phyloP scores from a whole-genome alignment of 2,329 filamentous ascomycete genomes.

The Trichophyton equinum region DNA sequence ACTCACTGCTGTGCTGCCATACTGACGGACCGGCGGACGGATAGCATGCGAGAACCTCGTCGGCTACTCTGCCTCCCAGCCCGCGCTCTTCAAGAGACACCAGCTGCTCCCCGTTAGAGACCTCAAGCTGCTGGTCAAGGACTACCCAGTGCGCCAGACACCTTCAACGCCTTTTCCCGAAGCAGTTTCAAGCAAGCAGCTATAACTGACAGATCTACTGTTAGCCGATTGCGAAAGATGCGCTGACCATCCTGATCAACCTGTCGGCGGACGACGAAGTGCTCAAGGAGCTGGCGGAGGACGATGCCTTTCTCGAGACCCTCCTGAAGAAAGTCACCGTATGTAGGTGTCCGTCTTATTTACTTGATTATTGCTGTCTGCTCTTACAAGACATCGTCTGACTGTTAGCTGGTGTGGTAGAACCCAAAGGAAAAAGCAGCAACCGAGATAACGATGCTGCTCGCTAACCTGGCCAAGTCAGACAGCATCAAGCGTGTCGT shows the following conservation, averaged over 20 bases:
- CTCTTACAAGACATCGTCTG: background rate
- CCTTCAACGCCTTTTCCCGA: background rate
- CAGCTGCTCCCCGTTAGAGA: constrained; percentile 69
- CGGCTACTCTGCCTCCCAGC: constrained; percentile 65
- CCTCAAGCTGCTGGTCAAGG: constrained; percentile 72
- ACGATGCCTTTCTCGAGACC: constrained; percentile 68
- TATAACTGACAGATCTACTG: constrained; percentile 4
- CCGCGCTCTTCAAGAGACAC: constrained; percentile 70
- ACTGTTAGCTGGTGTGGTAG: constrained; percentile 13
- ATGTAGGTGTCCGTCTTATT: constrained; percentile 40
- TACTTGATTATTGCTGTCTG: background rate
- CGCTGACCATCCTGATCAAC: constrained; percentile 63
- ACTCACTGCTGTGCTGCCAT: background rate
- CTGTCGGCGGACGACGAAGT: constrained; percentile 75
- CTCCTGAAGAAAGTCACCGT: constrained; percentile 62
- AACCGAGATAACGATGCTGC: constrained; percentile 76
- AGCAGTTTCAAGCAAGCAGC: background rate
- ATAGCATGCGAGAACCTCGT: constrained; percentile 74
- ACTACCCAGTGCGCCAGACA: constrained; percentile 56
- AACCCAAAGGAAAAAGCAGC: constrained; percentile 59
- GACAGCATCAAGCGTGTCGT: constrained; percentile 59
- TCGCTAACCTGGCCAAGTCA: constrained; percentile 81
- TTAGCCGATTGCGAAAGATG: constrained; percentile 84
- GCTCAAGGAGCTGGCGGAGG: constrained; percentile 57
- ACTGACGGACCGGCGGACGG: background rate